A percentile compares a stretch with the other conserved stretches of the same genome.
phyloP scores from a whole-genome alignment of 139 green algal species.

The Volvox reticuliferus region DNA sequence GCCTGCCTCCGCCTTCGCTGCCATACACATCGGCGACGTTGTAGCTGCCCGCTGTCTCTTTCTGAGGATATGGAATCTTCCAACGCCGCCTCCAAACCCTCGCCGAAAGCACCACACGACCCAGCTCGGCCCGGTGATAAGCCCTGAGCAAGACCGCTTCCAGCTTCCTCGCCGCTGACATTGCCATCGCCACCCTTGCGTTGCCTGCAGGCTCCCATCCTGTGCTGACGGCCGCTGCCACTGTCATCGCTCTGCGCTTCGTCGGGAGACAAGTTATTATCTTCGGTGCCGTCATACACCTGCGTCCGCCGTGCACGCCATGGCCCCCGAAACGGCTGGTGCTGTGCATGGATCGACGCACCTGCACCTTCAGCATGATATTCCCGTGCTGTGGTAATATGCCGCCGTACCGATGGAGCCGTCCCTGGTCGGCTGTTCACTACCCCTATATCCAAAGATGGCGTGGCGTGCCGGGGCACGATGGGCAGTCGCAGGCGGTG shows the following conservation, averaged over 20 bases:
- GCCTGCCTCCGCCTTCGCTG: not conserved
- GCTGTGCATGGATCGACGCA: not conserved
- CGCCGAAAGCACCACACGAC: not conserved
- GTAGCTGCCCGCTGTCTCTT: not conserved
- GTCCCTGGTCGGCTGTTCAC: not conserved
- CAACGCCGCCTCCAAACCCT: not conserved
- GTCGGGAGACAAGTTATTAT: constrained; percentile 13
- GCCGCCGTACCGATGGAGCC: not conserved
- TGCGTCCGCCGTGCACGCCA: not conserved
- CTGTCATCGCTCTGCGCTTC: constrained; percentile 27
- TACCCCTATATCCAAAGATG: not conserved
- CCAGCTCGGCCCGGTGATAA: not conserved
- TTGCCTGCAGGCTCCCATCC: not conserved
- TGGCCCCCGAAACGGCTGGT: not conserved
- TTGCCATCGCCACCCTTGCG: not conserved
- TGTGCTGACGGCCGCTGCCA: not conserved
- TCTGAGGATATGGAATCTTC: not conserved
- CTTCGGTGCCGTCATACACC: constrained; percentile 34
- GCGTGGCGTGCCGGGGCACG: not conserved
- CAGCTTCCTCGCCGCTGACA: not conserved
- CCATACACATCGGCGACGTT: not conserved
- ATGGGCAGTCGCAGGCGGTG: not conserved
- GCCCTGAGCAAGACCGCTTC: not conserved
- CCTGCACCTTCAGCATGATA: not conserved
- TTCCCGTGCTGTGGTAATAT: too few relatives aligned